phyloP scores from a whole-genome alignment of 176 grass and related monocot species.

The Avena sativa region DNA sequence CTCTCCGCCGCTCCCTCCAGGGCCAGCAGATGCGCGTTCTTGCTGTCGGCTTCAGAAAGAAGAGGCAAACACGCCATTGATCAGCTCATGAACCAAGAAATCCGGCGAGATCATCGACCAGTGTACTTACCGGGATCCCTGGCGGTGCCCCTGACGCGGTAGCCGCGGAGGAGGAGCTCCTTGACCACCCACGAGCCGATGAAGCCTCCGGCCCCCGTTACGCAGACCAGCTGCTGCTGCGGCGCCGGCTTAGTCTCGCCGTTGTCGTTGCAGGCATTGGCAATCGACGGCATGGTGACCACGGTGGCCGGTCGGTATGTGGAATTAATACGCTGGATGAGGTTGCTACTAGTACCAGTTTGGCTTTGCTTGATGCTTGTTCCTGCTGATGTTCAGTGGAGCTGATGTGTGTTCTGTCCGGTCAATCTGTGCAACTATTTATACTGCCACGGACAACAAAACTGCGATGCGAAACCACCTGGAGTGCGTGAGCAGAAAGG shows the following conservation, averaged over 20 bases:
- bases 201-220: conserved; percentile 61
- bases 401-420: background rate
- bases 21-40: conserved; percentile 51
- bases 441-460: background rate
- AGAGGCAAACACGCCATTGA: background rate
- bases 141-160: conserved; percentile 52
- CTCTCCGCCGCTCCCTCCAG: conserved; percentile 51
- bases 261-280: background rate
- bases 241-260: background rate
- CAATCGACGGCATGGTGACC: background rate
- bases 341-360: no score
- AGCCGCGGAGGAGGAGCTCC: conserved; percentile 56
- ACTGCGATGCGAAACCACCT: background rate
- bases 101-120: background rate
- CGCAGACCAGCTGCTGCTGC: conserved; percentile 44
- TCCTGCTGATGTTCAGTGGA: background rate
- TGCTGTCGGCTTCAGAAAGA: conserved; percentile 6
- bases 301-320: background rate
- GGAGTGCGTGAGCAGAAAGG: background rate
- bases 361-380: background rate
- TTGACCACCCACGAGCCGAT: conserved; percentile 61
- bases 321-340: no score
- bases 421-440: background rate
- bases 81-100: background rate
- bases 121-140: conserved; percentile 45